A percentile compares a stretch with the other conserved stretches of the same genome.
These are phyloP conservation scores for Lineolata rhizophorae DNA, from an alignment of 495 filamentous ascomycete species.

Conservation along the genomic window DNA sequence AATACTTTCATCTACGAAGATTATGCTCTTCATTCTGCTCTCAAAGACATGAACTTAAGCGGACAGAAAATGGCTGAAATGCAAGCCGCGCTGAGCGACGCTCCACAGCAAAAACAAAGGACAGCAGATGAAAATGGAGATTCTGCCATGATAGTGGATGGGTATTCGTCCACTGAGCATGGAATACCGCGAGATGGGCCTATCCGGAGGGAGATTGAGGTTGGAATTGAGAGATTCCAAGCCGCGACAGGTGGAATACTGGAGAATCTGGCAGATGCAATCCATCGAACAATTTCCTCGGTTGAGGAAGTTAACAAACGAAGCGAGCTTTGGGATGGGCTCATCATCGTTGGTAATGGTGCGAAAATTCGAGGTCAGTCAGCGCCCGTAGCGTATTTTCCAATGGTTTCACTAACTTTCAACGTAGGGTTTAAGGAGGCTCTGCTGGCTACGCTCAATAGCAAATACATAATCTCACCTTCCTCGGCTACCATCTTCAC, in stretches of 20 bases:
- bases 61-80: constrained; percentile 17
- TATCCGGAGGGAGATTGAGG: constrained; percentile 52
- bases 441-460: constrained; percentile 50
- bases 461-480: constrained; percentile 75
- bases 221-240: constrained; percentile 73
- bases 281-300: constrained; percentile 58
- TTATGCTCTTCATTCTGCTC: constrained; percentile 36
- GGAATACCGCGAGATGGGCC: no score
- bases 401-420: neutral
- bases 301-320: constrained; percentile 63
- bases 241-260: constrained; percentile 53
- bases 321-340: constrained; percentile 67
- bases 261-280: constrained; percentile 54
- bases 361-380: constrained; percentile 53
- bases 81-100: constrained; percentile 6
- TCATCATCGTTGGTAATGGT: constrained; percentile 79
- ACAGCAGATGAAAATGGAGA: constrained; percentile 10
- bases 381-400: no score
- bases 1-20: constrained; percentile 74
- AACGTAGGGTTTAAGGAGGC: constrained; percentile 58
- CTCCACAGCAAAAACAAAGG: no score
- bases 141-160: no score
- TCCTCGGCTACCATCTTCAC: constrained; percentile 88
- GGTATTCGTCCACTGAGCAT: no score
- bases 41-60: constrained; percentile 25